Conservation (phyloP, 257 asterid genomes). For the Solanum clarkiae region DNA sequence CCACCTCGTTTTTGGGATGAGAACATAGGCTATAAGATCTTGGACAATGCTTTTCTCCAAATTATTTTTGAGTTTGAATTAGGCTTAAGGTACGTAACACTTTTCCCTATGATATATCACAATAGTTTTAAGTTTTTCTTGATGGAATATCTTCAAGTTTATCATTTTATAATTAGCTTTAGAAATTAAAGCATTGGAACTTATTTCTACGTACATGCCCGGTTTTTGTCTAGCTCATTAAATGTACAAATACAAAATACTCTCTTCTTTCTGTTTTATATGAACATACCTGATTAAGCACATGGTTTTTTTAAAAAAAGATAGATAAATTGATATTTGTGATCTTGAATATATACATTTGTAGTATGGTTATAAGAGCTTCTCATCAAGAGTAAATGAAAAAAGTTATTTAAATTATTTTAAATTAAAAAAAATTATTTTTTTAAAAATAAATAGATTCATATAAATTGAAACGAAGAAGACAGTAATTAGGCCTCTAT, state of each 20-base stretch:
- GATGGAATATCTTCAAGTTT: not conserved
- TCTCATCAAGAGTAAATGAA: not conserved
- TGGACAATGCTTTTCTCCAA: not conserved
- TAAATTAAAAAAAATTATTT: too few species aligned
- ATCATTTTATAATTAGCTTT: not conserved
- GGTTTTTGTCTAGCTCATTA: not conserved
- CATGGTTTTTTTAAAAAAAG: not conserved
- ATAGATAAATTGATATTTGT: not conserved
- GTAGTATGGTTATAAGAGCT: too few species aligned
- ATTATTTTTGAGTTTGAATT: not conserved
- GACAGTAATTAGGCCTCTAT: too few species aligned
- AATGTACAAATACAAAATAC: not conserved
- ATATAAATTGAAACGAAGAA: too few species aligned
- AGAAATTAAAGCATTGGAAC: not conserved
- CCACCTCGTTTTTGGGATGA: fast-evolving
- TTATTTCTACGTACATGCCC: not conserved
- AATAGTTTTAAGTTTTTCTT: not conserved
- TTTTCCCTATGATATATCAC: not conserved
- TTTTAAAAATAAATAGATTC: too few species aligned
- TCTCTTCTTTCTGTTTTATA: not conserved
- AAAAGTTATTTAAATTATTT: not conserved
- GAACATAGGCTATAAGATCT: not conserved
- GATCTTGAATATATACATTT: too few species aligned
- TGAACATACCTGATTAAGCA: not conserved
- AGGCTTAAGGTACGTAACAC: not conserved